Base-by-base conservation (phyloP, 495 filamentous ascomycete species). In the Durotheca rogersii region DNA sequence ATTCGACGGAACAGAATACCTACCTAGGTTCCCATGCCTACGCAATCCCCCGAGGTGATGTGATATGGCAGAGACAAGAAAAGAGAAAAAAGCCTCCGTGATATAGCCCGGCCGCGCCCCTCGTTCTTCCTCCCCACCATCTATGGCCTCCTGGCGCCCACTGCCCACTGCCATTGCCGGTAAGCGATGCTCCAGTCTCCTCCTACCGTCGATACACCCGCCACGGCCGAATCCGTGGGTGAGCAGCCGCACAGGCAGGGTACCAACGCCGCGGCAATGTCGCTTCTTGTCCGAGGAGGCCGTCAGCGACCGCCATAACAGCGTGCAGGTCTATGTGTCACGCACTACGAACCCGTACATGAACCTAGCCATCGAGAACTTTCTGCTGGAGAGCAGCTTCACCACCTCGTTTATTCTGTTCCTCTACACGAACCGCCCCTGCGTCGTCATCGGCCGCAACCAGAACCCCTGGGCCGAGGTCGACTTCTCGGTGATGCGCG, bases 401-500 rank as follows among this genome's bases (percentile, higher is more conserved):
- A 69, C 80, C 4, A 76, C 85, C 53, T 90, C 89, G 4, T 81
- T 77, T 32, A 65, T 96, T 23, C 78, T 96, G 0, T 90, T 96
- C 50, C 76, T 97, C 12, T 98, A 97, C 70, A 74, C 80, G 49
- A 97, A 98, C 68, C 70, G 75, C 9, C 90, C 92, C 6, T 86
- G 87, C 67, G 77, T 98, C 39, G 81, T 98, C 53, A 83, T 98
- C 48, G 93, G 93, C 10, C 86, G 92, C 36, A 98, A 98, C 66
- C 93, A 98, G 65, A 98, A 98, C 65, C 93, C 93, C 30, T 98
- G 91, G 91, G 74, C 88, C 6, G 93, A 98, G 67, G 83, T 86
- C 36, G 89, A 95, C 66, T 77, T 95, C 6, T 70, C 71, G 14
- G 71, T 76, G 6, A 69, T 90, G 1, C 65, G 70, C 20, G 25